Evolutionary conservation across 768 basidiomycete species (phyloP).

Genomic region (Boletus rufocinnamomeus): DNA sequence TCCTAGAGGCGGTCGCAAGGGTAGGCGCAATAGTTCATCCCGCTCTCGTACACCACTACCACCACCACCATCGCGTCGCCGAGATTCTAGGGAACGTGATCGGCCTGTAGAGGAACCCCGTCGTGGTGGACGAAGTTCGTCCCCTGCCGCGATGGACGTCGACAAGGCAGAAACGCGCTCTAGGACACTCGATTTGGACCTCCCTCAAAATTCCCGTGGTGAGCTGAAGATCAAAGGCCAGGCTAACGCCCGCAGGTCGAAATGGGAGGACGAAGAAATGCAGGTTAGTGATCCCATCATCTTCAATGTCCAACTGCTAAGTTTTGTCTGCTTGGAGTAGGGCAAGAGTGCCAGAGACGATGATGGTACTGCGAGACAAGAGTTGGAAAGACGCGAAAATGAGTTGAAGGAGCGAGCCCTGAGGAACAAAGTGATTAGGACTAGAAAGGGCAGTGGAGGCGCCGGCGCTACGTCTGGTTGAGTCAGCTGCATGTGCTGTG

Average conservation of each 20-base stretch:
- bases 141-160: constrained; percentile 28
- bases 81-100: constrained; percentile 31
- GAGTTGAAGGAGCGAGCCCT: constrained; percentile 81
- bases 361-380: constrained; percentile 33
- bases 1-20: constrained; percentile 34
- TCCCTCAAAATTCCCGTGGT: constrained; percentile 36
- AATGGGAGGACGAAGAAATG: constrained; percentile 49
- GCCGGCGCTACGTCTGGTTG: constrained; percentile 22
- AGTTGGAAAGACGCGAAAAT: constrained; percentile 70
- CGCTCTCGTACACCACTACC: constrained; percentile 37
- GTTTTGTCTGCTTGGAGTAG: constrained; percentile 23
- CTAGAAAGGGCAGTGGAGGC: constrained; percentile 53
- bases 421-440: constrained; percentile 79
- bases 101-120: constrained; percentile 20
- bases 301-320: constrained; percentile 11
- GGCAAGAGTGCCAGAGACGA: constrained; percentile 9
- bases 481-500: constrained; percentile 12
- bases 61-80: constrained; percentile 34
- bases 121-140: constrained; percentile 30
- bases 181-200: constrained; percentile 31
- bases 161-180: constrained; percentile 25
- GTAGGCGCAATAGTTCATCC: constrained; percentile 33
- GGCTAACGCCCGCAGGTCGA: constrained; percentile 54
- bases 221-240: constrained; percentile 81
- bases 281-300: constrained; percentile 19